Base-by-base conservation (phyloP, 352 stramenopile species). In the Globisporangium heterothallicum region DNA sequence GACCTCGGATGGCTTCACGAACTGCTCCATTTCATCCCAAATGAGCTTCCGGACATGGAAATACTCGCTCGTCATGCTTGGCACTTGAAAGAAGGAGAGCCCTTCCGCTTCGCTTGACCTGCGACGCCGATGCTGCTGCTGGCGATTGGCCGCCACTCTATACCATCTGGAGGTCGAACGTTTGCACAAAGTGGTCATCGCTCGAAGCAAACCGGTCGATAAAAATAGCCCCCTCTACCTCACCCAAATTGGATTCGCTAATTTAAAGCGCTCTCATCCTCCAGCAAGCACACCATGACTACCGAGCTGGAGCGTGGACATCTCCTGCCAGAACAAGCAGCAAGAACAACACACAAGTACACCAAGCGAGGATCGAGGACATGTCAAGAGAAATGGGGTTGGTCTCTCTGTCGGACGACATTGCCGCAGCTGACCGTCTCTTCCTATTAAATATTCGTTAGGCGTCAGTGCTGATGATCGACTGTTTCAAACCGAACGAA, bases 31-130 rank as follows among this genome's bases (percentile, higher is more conserved):
- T 41, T 92, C 78, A n/a, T 89, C 75, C 81, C 81, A 92, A 2
- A 92, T 56, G 49, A 92, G 61, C 42, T 66, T 77, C 29, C 78
- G 72, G 19, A 89, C 68, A 26, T 81, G 72, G 45, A 92, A 92
- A 42, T 70, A 79, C 41, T 86, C 78, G 29, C 56, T 74, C 35
- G 51, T n/a, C 64, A 68, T 78, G 41, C 41, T 46, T 46, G 18
- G 4, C 3, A 2, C 24, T 12, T 46, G n/a, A 46, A 38, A 2
- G 32, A 38, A 38, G 32, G n/a, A 38, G n/a, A 38, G n/a, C 12
- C 32, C n/a, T 16, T 5, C 12, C 32, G 32, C 32, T 16, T 38
- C 32, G 32, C 32, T 38, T 38, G 32, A 18, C 32, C 10, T 34
- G 29, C 29, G 6, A 34, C 32, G n/a, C n/a, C 12, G 12, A 41